Conservation (phyloP, 192 early-diverging fungal genomes). For the Coemansia sp. region DNA sequence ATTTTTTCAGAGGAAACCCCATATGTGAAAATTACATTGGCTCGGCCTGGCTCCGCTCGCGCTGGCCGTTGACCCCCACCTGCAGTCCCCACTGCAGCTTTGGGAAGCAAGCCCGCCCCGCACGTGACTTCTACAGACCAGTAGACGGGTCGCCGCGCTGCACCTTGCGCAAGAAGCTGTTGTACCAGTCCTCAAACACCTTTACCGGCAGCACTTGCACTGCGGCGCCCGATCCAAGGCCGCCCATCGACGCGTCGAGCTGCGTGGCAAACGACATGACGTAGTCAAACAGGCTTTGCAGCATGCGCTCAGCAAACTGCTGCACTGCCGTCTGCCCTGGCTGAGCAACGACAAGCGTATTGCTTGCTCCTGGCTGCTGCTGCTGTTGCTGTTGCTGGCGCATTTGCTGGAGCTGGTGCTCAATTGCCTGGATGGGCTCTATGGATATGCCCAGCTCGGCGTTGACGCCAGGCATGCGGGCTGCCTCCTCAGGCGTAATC, state of each 20-base stretch:
- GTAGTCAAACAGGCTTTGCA: conserved; percentile 73
- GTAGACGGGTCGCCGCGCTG: conserved; percentile 61
- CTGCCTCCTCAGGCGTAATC: conserved; percentile 9
- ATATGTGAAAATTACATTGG: neutral
- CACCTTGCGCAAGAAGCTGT: conserved; percentile 68
- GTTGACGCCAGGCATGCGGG: conserved; percentile 50
- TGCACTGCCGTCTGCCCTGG: conserved; percentile 32
- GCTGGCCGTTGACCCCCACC: neutral
- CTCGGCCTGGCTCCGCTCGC: neutral
- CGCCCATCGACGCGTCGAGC: conserved; percentile 53
- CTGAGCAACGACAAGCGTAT: conserved; percentile 25
- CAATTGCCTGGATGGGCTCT: conserved; percentile 75
- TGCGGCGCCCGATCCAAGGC: conserved; percentile 37
- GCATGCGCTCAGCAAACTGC: conserved; percentile 58
- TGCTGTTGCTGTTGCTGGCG: conserved; percentile 42
- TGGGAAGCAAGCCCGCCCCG: neutral
- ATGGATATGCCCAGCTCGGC: conserved; percentile 86
- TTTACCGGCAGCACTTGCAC: conserved; percentile 61
- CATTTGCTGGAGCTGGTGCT: conserved; percentile 52
- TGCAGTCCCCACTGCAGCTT: neutral
- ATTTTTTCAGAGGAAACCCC: neutral
- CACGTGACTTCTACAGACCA: neutral
- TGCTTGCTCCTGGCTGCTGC: conserved; percentile 6
- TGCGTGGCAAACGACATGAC: conserved; percentile 66
- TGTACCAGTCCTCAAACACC: conserved; percentile 80